phyloP scores from a whole-genome alignment of 176 grass and related monocot genomes.

The Alloteropsis semialata region DNA sequence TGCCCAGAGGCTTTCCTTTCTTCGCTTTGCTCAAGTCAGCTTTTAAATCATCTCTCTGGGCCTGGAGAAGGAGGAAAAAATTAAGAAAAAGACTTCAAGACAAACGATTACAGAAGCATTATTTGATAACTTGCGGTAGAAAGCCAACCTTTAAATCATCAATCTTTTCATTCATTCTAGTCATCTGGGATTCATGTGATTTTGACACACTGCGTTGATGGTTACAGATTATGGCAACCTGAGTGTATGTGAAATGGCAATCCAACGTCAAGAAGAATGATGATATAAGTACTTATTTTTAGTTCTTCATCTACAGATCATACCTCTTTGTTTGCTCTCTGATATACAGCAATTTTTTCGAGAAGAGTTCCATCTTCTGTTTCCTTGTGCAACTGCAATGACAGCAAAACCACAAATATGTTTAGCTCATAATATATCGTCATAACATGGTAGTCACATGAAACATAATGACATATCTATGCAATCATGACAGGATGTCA shows the following conservation, averaged over 20 bases:
- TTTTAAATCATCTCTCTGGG: conserved; percentile 64
- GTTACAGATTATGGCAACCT: conserved; percentile 99
- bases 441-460: conserved; percentile 3
- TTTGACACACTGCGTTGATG: conserved; percentile 97
- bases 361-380: conserved; percentile 81
- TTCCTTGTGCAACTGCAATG: conserved; percentile 83
- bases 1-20: conserved; percentile 75
- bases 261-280: neutral
- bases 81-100: neutral
- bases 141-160: conserved; percentile 73
- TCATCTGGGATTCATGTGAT: conserved; percentile 92
- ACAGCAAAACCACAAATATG: conserved; percentile 1
- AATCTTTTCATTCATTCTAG: conserved; percentile 87
- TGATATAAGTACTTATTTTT: conserved; percentile 1
- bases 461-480: neutral
- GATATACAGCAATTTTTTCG: conserved; percentile 92
- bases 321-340: conserved; percentile 95
- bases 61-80: conserved; percentile 45
- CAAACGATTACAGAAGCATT: neutral
- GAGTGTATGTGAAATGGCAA: conserved; percentile 19
- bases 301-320: neutral
- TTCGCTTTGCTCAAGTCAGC: conserved; percentile 75
- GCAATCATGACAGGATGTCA: neutral
- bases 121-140: conserved; percentile 18
- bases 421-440: conserved; percentile 18